These are phyloP conservation scores for Cystofilobasidium bisporidii DNA, from an alignment of 768 basidiomycete genomes.

Conservation along the genomic window DNA sequence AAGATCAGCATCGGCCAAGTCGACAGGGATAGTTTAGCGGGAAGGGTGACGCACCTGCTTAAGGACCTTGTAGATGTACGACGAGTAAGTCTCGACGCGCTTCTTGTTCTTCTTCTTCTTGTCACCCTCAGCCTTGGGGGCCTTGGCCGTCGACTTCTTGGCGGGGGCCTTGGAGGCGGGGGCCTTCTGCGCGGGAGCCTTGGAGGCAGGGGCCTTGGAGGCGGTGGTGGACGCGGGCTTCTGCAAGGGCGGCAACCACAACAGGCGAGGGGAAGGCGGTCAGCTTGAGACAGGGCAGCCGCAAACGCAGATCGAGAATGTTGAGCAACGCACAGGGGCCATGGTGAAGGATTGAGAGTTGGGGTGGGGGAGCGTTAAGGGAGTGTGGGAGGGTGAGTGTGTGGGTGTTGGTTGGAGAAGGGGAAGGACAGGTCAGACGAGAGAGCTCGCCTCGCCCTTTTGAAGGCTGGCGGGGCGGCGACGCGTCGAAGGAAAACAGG, in stretches of 20 bases:
- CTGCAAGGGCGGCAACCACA: background rate
- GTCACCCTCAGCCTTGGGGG: conserved; percentile 27
- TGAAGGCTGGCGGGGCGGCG: too few species aligned
- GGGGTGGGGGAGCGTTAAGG: background rate
- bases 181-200: conserved; percentile 23
- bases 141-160: conserved; percentile 26
- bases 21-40: too few species aligned
- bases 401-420: background rate
- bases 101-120: conserved; percentile 29
- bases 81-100: conserved; percentile 28
- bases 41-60: conserved; percentile 19
- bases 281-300: background rate
- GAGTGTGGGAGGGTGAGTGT: background rate
- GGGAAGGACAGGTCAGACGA: too few species aligned
- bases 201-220: conserved; percentile 22
- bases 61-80: conserved; percentile 28
- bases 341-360: background rate
- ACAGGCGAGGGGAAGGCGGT: background rate
- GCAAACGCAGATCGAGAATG: background rate
- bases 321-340: conserved; percentile 8
- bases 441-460: too few species aligned
- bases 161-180: conserved; percentile 28
- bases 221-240: conserved; percentile 23
- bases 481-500: too few species aligned
- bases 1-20: too few species aligned